Conservation (phyloP, 2,329 filamentous ascomycete species). For the Mariannaea sp. region DNA sequence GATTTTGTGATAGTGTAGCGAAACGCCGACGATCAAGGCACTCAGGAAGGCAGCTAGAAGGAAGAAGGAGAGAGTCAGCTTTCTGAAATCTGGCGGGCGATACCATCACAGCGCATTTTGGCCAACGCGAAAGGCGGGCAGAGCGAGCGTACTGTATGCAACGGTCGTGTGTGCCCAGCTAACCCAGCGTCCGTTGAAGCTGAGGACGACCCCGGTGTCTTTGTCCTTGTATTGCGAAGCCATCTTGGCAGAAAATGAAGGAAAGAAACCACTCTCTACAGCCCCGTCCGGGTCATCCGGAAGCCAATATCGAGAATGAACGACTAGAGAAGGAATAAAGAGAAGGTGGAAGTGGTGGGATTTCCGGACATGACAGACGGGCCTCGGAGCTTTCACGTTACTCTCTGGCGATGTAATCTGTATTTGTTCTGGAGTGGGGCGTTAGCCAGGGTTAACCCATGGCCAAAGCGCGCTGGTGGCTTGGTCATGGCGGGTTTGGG, state of each 20-base stretch:
- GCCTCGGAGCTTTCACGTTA: constrained; percentile 36
- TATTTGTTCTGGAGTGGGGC: constrained; percentile 29
- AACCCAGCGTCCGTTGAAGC: constrained; percentile 86
- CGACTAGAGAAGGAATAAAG: constrained; percentile 25
- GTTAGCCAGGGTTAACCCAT: constrained; percentile 26
- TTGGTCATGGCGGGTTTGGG: constrained; percentile 2
- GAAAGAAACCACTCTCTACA: constrained; percentile 30
- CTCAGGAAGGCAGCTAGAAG: constrained; percentile 79
- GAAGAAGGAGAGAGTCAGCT: constrained; percentile 27
- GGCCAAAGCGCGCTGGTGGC: constrained; percentile 3
- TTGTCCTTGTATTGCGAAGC: constrained; percentile 65
- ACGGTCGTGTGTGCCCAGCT: constrained; percentile 83
- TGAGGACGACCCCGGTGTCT: constrained; percentile 61
- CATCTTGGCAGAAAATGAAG: constrained; percentile 39
- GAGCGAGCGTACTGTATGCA: constrained; percentile 70
- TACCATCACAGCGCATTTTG: background rate
- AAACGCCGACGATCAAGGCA: constrained; percentile 78
- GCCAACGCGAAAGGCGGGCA: background rate
- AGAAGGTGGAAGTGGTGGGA: constrained; percentile 34
- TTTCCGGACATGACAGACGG: constrained; percentile 30
- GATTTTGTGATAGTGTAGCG: constrained; percentile 93
- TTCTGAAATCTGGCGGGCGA: constrained; percentile 1
- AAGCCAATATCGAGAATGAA: constrained; percentile 18
- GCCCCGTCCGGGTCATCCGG: constrained; percentile 43
- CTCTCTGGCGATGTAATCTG: constrained; percentile 35